Conservation (phyloP, 192 early-diverging fungal genomes). For the Jimgerdemannia lactiflua region DNA sequence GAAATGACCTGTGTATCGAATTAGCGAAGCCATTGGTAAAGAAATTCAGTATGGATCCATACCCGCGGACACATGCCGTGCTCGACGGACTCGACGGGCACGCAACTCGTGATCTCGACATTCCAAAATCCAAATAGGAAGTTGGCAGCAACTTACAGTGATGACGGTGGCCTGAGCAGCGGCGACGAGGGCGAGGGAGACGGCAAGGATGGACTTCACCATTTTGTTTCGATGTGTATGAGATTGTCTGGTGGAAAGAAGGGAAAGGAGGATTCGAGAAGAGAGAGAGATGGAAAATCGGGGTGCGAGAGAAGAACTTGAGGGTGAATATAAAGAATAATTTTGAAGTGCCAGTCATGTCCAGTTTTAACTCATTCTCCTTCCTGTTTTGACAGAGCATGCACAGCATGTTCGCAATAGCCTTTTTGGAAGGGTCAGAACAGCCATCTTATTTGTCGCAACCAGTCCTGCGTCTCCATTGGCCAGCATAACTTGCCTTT, state of each 20-base stretch:
- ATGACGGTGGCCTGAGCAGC: background rate
- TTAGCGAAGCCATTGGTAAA: no score
- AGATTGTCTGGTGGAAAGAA: background rate
- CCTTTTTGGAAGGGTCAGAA: no score
- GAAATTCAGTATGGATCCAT: no score
- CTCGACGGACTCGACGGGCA: no score
- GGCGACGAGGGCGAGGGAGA: background rate
- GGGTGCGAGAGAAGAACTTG: background rate
- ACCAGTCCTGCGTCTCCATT: no score
- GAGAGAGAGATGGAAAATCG: background rate
- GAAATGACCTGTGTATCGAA: background rate
- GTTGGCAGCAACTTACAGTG: background rate
- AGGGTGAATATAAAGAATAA: background rate
- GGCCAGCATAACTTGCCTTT: no score
- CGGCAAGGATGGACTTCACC: background rate
- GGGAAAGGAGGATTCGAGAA: background rate
- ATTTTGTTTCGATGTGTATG: background rate
- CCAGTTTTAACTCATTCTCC: background rate
- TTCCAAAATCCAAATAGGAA: background rate
- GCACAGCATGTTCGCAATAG: no score
- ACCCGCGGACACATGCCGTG: no score
- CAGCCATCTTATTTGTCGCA: no score
- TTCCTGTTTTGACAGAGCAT: no score
- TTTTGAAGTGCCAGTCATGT: background rate
- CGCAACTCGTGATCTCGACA: background rate